Evolutionary conservation across 768 basidiomycete genomes (phyloP), one percentile per base, ranked within the genome.

Genomic region (Epithele typhae): DNA sequence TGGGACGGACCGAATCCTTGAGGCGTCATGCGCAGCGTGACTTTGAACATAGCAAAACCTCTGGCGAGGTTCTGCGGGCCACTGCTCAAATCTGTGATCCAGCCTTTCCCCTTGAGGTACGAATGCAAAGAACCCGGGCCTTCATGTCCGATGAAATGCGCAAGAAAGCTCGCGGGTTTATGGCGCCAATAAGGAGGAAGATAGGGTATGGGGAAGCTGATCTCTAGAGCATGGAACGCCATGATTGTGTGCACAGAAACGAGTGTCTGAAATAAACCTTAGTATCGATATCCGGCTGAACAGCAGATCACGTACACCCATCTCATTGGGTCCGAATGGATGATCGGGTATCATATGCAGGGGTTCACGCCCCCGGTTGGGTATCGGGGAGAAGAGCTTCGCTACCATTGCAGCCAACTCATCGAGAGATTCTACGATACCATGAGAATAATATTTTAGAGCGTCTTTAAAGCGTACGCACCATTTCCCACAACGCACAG

Each of bases 121-220:
- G 92, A 90, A 57, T 89, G 77, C 24, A 98, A 68, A 1, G 95
- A 97, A 1, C 95, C 95, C 27, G 85, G 82, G 1, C 93, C 93
- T 67, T 97, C 93, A 60, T 97, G 92, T 0, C 93, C 93, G 25
- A 92, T 66, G 59, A 95, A 82, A 60, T 93, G 88, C 3, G 81
- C 74, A 19, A 97, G 61, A 63, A 90, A 86, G 45, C 77, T 64
- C 5, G 73, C 79, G 4, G 94, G 92, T 66, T 94, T 87, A 63
- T 82, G 70, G 56, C 81, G 77, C 89, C 91, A 79, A 58, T 81
- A 64, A 46, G 76, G 77, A 46, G 85, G 68, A 68, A 93, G 77
- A 68, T 84, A 78, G 57, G 76, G 77, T 59, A 94, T 64, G 49
- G 87, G 79, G 67, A 92, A 92, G 3, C 82, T 82, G 19, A 95